phyloP scores from a whole-genome alignment of 2,329 filamentous ascomycete species.

The Penicillium sp. region DNA sequence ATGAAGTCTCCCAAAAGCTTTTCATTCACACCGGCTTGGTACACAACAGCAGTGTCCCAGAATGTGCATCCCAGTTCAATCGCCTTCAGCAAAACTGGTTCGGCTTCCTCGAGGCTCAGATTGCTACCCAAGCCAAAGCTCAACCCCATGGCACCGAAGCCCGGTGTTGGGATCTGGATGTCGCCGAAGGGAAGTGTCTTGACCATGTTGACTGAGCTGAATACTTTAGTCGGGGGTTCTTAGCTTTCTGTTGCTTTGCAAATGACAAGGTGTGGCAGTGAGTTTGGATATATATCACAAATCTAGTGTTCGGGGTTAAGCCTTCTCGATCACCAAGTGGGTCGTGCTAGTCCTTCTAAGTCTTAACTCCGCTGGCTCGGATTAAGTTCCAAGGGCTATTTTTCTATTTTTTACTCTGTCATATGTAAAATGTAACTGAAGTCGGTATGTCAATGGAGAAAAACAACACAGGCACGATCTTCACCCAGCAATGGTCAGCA shows the following conservation, averaged over 20 bases:
- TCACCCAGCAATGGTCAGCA: too few species aligned
- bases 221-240: neutral
- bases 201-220: conserved; percentile 26
- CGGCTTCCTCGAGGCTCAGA: conserved; percentile 39
- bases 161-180: conserved; percentile 36
- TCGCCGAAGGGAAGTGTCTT: conserved; percentile 36
- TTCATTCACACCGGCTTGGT: conserved; percentile 43
- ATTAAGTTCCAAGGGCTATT: too few species aligned
- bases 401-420: too few species aligned
- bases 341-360: neutral
- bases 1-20: conserved; percentile 46
- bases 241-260: neutral
- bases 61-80: conserved; percentile 42
- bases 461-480: too few species aligned
- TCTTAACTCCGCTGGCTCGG: neutral
- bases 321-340: neutral
- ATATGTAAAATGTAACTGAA: neutral
- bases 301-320: neutral
- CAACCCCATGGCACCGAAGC: conserved; percentile 46
- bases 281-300: neutral
- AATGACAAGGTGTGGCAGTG: too few species aligned
- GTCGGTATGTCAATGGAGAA: too few species aligned
- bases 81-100: conserved; percentile 44
- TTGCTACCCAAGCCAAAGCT: conserved; percentile 39
- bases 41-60: conserved; percentile 43